Evolutionary conservation across 345 rosid genomes (phyloP), one percentile per base, ranked within the genome.

Genomic region (Camelina neglecta): DNA sequence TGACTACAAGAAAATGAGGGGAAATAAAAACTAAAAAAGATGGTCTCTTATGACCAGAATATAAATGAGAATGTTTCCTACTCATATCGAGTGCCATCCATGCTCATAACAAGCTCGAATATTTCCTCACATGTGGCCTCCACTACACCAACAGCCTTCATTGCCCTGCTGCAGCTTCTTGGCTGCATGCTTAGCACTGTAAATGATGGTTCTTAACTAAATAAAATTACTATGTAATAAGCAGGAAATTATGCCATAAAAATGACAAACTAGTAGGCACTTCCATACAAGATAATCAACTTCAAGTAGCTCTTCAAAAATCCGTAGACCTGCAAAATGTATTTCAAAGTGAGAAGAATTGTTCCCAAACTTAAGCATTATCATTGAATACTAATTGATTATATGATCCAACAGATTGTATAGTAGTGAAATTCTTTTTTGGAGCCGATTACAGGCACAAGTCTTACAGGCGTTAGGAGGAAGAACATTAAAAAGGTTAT

Each of bases 161-260:
- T 96, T 74, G 99, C 99, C 81, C 93, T 87, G 85, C 96, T 93
- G 86, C 98, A 93, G 89, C 99, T 96, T 83, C 98, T 93, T 71
- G 99, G 98, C 99, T 93, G 85, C 81, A 87, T 26, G 63, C 71
- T 66, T 65, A 82, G 67, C 75, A 73, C 23, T 67, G 69, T 55
- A 62, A 49, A 72, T 76, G 29, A 63, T 75, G 67, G 38, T 65
- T 68, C 73, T 54, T 53, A 59, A 33, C 59, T 75, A 74, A 21
- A 79, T 71, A 66, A 68, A 57, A 35, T 24, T 68, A 33, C 60
- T 38, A 59, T 72, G 65, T 53, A 38, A 26, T 68, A 55, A 68
- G 58, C 45, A 67, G 15, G 70, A 78, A 64, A 63, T 56, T 7
- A 55, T 31, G 54, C 66, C 74, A 33, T 65, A 21, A 56, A 29